Evolutionary conservation across 2,329 filamentous ascomycete species (phyloP).

Genomic region (Aspergillus luchuensis): DNA sequence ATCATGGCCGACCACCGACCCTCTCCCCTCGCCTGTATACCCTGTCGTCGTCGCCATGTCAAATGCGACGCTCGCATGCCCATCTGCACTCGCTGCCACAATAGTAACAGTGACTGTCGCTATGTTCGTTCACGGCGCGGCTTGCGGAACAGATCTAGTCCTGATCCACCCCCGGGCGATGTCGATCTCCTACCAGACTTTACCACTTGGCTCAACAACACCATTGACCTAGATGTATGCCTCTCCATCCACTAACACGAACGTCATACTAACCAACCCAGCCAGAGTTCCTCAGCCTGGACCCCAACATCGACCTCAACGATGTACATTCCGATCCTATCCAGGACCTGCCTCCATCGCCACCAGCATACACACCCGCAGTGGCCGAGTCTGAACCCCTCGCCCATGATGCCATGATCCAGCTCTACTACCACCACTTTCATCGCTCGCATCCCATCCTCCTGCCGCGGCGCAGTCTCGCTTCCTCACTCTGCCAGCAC

Average conservation of each 20-base stretch:
- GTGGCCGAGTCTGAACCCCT: conserved; percentile 12
- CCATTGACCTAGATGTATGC: not conserved
- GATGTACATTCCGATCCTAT: not conserved
- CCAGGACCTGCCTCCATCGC: not conserved
- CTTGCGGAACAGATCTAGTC: conserved; percentile 14
- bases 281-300: conserved; percentile 7
- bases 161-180: conserved; percentile 13
- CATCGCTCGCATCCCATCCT: conserved; percentile 55
- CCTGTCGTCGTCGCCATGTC: conserved; percentile 41
- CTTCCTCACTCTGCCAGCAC: conserved; percentile 29
- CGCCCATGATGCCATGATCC: conserved; percentile 36
- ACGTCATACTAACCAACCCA: not conserved
- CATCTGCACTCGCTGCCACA: conserved; percentile 44
- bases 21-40: conserved; percentile 27
- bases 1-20: conserved; percentile 13
- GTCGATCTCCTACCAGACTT: conserved; percentile 7
- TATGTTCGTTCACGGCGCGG: conserved; percentile 53
- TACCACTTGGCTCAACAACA: not conserved
- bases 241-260: not conserved
- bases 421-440: conserved; percentile 55
- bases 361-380: conserved; percentile 8
- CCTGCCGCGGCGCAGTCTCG: conserved; percentile 43
- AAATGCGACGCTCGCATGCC: conserved; percentile 51
- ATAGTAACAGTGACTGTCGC: conserved; percentile 47
- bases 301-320: not conserved